phyloP scores from a whole-genome alignment of 768 basidiomycete species.

The Lactifluus rugatus region DNA sequence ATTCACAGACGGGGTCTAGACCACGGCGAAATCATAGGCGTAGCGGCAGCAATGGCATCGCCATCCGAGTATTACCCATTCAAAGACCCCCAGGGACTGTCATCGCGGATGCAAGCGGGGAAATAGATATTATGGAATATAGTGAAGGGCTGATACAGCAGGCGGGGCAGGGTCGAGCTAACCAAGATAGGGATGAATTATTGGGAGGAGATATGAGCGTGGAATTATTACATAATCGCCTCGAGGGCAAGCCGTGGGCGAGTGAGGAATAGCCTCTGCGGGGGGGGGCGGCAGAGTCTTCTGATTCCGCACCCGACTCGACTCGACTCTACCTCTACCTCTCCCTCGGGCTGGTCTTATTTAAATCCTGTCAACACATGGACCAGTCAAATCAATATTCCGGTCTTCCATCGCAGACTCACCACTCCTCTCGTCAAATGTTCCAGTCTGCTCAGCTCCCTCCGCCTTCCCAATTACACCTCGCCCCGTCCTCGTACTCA shows the following conservation, averaged over 20 bases:
- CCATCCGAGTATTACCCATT: neutral
- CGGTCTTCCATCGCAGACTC: constrained; percentile 17
- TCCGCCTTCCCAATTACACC: constrained; percentile 34
- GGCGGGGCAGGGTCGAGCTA: constrained; percentile 3
- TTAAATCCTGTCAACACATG: constrained; percentile 21
- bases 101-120: no score
- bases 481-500: constrained; percentile 27
- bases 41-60: constrained; percentile 12
- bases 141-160: no score
- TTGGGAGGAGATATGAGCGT: constrained; percentile 7
- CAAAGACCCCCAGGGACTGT: constrained; percentile 3
- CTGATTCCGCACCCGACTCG: constrained; percentile 3
- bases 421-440: constrained; percentile 27
- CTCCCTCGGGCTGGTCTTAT: constrained; percentile 11
- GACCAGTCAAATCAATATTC: constrained; percentile 23
- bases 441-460: constrained; percentile 37
- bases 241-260: constrained; percentile 6
- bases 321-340: constrained; percentile 2
- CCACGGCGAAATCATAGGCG: constrained; percentile 16
- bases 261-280: neutral
- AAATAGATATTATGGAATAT: neutral
- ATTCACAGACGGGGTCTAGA: constrained; percentile 8
- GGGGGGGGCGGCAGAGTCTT: neutral
- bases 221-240: constrained; percentile 7
- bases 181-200: constrained; percentile 1